Base-by-base conservation (phyloP, 441 rosid genomes). In the Arabidopsis lyrata region DNA sequence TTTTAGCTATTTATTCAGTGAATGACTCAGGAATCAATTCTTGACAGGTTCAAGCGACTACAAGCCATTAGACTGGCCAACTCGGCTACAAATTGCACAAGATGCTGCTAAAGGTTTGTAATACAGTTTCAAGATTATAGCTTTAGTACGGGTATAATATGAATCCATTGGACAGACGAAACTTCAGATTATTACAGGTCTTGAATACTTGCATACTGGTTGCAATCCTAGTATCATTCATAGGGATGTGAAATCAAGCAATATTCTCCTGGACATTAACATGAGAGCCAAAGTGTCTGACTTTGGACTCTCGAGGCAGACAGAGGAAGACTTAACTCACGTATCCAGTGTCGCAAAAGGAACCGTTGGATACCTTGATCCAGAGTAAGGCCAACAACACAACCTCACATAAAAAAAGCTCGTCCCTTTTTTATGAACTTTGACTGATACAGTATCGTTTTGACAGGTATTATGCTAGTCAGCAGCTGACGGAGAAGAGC, bases 281-380 rank as follows among this genome's bases (percentile, higher is more conserved):
- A 92, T 95, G 99, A 91, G 93, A 78, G 98, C 97, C n/a, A 92
- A 95, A 84, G 93, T 95, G 11, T 92, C 99, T 0, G 99, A 92
- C 84, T 95, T 95, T 49, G 99, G 98, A 65, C 99, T 95, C 73
- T 95, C 99, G 9, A 89, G 89, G 65, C 98, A 92, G 82, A 85
- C 98, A 66, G 98, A 91, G 18, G 98, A 92, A 53, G 99, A 92
- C 78, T 75, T 92, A 60, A 89, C 98, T 36, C 97, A 92, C 32
- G 77, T 92, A 50, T 92, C 99, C 18, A 95, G 99, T 36, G 90
- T 84, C n/a, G 98, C 96, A 2, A 81, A 92, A 76, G 99, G 98
- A 49, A 91, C 98, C 1, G 92, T 92, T 0, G 98, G 99, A 73
- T 92, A 95, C 83, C 89, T 92, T 27, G 98, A 95, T 75, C 99